Conservation (phyloP, 371 early-diverging fungal species). For the Lichtheimia ramosa region DNA sequence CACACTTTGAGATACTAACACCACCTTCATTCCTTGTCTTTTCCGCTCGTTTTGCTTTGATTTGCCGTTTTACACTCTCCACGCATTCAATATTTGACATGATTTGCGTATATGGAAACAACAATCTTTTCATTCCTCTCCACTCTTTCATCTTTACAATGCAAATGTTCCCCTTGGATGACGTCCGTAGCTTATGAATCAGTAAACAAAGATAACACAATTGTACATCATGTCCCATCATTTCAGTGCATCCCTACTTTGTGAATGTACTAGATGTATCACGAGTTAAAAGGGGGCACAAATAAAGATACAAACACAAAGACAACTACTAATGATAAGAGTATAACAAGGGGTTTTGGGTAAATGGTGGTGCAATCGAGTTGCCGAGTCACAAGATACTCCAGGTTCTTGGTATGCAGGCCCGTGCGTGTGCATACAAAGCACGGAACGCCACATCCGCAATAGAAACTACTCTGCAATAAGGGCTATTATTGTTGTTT, state of each 20-base stretch:
- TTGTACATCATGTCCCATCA: no score
- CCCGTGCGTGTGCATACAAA: background rate
- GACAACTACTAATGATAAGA: background rate
- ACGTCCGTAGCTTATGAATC: background rate
- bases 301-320: background rate
- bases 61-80: background rate
- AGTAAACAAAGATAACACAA: background rate
- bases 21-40: background rate
- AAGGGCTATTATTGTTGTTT: background rate
- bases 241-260: no score
- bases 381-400: background rate
- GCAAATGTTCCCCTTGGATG: background rate
- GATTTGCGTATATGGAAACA: background rate
- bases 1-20: constrained; percentile 6
- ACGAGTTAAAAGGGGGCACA: no score
- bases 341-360: background rate
- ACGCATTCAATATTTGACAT: background rate
- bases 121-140: background rate
- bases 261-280: no score
- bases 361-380: background rate
- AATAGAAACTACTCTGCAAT: background rate
- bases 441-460: background rate
- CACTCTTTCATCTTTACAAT: background rate
- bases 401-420: background rate
- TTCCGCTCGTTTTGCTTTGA: background rate